Base-by-base conservation (phyloP, 371 early-diverging fungal species). In the Syncephalastrum sp. region DNA sequence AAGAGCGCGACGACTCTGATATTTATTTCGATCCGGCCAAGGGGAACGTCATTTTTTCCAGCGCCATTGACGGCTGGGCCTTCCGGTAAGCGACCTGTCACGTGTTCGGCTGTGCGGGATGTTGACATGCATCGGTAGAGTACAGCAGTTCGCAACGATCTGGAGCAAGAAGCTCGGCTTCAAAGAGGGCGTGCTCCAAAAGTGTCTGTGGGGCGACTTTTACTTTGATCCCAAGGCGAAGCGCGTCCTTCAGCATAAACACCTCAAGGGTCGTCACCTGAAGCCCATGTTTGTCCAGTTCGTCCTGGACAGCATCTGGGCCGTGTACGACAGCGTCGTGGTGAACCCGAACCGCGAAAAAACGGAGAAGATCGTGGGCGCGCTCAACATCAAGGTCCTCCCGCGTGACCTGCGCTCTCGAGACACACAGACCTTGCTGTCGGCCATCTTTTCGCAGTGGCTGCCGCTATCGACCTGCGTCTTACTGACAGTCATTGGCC, bases 21-120 rank as follows among this genome's bases (percentile, higher is more conserved):
- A 86, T 96, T 50, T 97, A 95, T 64, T 99, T 98, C 72, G 84
- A 93, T 29, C 99, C 99, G 4, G 91, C 91, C 29, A 79, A 77
- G 48, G 97, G 98, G 27, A 99, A 98, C 65, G 99, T 99, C 51
- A 83, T 98, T 25, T 99, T 99, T 72, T 77, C 94, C 0, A 90
- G 91, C 52, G 98, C 98, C 2, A 87, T 92, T 16, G 98, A 99
- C 69, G 99, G 99, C 1, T 99, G 99, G 99, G 99, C 97, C 4
- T 99, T 98, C 72, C 72, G 91, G 86, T 87, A 79, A 63, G 42
- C 46, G 2, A 27, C 17, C 1, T 0, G 6, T 1, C 15, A 27
- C 27, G 1, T 0, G 7, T 27, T 27, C 4, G 7, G 27, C 5
- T 27, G 7, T 27, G 27, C 5, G 27, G 27, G 27, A 7, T 29